These are phyloP conservation scores for Ophiostoma sp. DNA, from an alignment of 2,329 filamentous ascomycete species.

Conservation along the genomic window DNA sequence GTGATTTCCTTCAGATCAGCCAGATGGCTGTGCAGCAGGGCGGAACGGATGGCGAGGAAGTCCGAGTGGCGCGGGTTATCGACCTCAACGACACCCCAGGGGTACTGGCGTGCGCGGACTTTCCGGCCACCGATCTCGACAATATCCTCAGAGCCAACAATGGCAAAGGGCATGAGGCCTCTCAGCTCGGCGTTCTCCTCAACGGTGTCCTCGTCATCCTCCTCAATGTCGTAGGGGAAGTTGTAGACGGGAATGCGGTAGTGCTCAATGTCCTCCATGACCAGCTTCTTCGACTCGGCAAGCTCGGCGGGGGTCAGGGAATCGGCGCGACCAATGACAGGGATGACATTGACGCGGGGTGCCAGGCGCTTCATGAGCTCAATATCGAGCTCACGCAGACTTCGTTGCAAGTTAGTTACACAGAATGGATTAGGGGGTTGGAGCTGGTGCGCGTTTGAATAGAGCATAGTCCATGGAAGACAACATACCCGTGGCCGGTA, in stretches of 20 bases:
- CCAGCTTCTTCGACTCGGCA: slow-evolving; percentile 98
- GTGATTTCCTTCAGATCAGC: slow-evolving; percentile 99
- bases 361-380: slow-evolving; percentile 99
- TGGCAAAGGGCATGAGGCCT: slow-evolving; percentile 97
- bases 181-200: slow-evolving; percentile 98
- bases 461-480: not conserved
- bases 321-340: slow-evolving; percentile 97
- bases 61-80: slow-evolving; percentile 99
- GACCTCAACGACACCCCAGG: slow-evolving; percentile 97
- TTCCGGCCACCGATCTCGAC: slow-evolving; percentile 89
- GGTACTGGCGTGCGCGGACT: slow-evolving; percentile 93
- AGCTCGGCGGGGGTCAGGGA: slow-evolving; percentile 93
- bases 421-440: not conserved
- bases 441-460: not conserved
- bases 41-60: slow-evolving; percentile 94
- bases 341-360: slow-evolving; percentile 96
- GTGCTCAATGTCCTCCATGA: slow-evolving; percentile 99
- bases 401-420: slow-evolving; percentile 33
- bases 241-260: slow-evolving; percentile 99
- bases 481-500: slow-evolving; percentile 79
- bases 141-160: slow-evolving; percentile 93
- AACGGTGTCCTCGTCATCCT: slow-evolving; percentile 98
- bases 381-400: slow-evolving; percentile 96
- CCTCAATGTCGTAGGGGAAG: slow-evolving; percentile 99
- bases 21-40: slow-evolving; percentile 93